Evolutionary conservation across 306 rosid genomes (phyloP), one percentile per base, ranked within the genome.

Genomic region (Inga oerstediana): DNA sequence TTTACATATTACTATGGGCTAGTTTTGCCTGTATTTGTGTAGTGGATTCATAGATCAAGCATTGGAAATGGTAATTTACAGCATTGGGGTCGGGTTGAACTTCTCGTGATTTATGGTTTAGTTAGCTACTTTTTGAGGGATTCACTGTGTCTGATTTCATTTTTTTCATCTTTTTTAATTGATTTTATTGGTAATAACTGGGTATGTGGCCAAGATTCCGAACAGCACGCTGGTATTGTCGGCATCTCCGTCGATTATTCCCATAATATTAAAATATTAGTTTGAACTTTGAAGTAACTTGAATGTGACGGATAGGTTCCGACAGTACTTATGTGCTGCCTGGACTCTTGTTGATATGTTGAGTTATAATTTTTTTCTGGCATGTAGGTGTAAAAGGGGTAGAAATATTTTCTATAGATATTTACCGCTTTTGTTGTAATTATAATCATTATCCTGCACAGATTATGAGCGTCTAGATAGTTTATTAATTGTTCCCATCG

Each of bases 261-360:
- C 20, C 43, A 16, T n/a, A 27, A 37, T 65, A 48, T 32, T 11
- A 59, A 41, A n/a, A 14, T 13, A 59, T 37, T 76, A 59, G 15
- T 68, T 68, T 37, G 32, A 58, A 56, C 45, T 68, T 68, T 37
- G 32, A 58, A 56, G 54, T 68, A 62, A 30, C 12, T 35, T 8
- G 32, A 34, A 9, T 35, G 79, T 32, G 41, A 66, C 64, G 59
- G 44, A 32, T 67, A 74, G 52, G 84, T 79, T 48, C 86, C 82
- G 78, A 79, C 83, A 76, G 44, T 79, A 41, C 65, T 82, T 52
- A n/a, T 68, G 43, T 72, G 56, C 65, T 84, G 84, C 54, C 65
- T 37, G 72, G 74, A 61, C 73, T 82, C 9, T 76, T 46, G 74
- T 27, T 87, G 82, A 48, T 5, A 13, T 10, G 52, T 12, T 46